These are phyloP conservation scores for Carex myosuroides DNA, from an alignment of 176 grass and related monocot genomes.

Conservation along the genomic window DNA sequence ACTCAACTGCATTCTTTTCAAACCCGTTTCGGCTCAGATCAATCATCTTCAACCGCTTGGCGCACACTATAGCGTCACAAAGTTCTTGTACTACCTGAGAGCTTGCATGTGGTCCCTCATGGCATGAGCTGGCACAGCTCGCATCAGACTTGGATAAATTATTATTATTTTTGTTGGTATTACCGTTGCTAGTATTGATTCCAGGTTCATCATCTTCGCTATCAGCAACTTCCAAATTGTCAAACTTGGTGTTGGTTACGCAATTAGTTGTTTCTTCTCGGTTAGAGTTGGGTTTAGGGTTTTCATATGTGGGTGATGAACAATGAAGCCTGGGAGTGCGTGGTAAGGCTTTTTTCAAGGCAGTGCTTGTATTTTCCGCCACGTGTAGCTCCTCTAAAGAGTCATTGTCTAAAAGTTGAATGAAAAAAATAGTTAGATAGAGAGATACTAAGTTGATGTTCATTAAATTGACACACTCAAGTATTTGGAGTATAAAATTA, in stretches of 20 bases:
- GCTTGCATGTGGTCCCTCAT: constrained; percentile 18
- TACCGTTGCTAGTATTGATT: constrained; percentile 26
- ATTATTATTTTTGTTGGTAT: constrained; percentile 12
- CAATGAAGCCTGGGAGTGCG: constrained; percentile 19
- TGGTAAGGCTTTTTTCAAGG: constrained; percentile 26
- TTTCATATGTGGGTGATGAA: constrained; percentile 19
- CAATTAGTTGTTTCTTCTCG: neutral
- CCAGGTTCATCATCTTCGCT: constrained; percentile 70
- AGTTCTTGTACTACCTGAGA: constrained; percentile 50
- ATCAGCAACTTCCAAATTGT: constrained; percentile 63
- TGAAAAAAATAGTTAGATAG: neutral
- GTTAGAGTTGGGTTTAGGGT: neutral
- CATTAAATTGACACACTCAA: neutral
- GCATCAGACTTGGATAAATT: constrained; percentile 27
- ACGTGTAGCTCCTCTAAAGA: constrained; percentile 65
- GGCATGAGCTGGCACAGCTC: constrained; percentile 58
- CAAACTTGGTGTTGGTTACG: constrained; percentile 15
- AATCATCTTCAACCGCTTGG: constrained; percentile 58
- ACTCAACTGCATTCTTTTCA: constrained; percentile 34
- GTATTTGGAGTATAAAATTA: neutral
- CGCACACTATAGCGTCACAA: constrained; percentile 28
- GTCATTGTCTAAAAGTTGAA: constrained; percentile 46
- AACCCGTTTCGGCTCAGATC: constrained; percentile 72
- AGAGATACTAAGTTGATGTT: neutral
- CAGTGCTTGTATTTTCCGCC: constrained; percentile 44